phyloP scores from a whole-genome alignment of 805 yeast genomes.

The Torulaspora quercuum region DNA sequence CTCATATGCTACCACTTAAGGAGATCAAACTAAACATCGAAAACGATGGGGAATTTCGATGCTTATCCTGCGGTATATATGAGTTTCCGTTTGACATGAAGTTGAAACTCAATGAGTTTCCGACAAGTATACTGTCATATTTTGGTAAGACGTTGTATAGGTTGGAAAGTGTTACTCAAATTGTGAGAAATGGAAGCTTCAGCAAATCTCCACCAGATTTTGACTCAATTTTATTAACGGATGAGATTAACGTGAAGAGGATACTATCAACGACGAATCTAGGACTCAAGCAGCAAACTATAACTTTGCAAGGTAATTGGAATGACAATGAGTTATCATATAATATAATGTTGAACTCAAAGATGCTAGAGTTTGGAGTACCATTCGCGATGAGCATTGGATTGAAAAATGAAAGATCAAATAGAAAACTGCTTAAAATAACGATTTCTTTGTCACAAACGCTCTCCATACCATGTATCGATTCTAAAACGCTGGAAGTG shows the following conservation, averaged over 20 bases:
- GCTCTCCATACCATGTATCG: conserved; percentile 20
- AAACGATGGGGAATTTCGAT: conserved; percentile 1
- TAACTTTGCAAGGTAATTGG: conserved; percentile 16
- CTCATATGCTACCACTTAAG: conserved; percentile 12
- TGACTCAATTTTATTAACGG: conserved; percentile 20
- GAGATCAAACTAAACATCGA: conserved; percentile 7
- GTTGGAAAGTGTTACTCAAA: conserved; percentile 15
- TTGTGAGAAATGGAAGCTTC: conserved; percentile 6
- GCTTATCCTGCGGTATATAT: conserved; percentile 12
- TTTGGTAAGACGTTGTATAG: conserved; percentile 20
- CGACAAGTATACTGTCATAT: conserved; percentile 12
- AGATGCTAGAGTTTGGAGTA: conserved; percentile 17
- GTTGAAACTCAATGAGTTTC: conserved; percentile 13
- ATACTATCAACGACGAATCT: conserved; percentile 13
- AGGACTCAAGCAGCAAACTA: conserved; percentile 13
- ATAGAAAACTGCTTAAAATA: conserved; percentile 7
- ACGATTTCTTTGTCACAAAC: conserved; percentile 16
- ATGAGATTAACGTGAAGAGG: conserved; percentile 15
- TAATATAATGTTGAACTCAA: conserved; percentile 13
- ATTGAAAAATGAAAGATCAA: conserved; percentile 7
- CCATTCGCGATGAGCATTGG: conserved; percentile 15
- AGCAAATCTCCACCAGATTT: conserved; percentile 1
- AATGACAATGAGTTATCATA: conserved; percentile 12
- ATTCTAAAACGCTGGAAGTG: conserved; percentile 9
- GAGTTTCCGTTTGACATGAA: conserved; percentile 20